Base-by-base conservation (phyloP, 257 asterid species). In the Cordia subcordata region DNA sequence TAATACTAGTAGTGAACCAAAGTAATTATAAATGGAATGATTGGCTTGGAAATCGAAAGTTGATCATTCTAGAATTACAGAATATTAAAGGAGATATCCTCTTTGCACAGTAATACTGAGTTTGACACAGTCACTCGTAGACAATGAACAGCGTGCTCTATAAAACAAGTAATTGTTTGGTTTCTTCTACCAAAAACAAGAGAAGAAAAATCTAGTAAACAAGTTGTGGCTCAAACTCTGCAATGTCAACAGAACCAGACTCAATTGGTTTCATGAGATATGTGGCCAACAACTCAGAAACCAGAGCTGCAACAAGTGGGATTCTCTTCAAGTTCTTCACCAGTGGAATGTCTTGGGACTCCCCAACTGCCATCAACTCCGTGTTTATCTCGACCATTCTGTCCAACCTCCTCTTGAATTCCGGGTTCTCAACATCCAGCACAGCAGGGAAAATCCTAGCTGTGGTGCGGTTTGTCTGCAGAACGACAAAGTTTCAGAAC, bases 361-460 rank as follows among this genome's bases (percentile, higher is more conserved):
- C 86, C 35, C 97, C 96, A 8, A 81, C 70, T 23, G 96, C 99
- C 20, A 80, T 56, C 23, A 93, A 44, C 52, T 81, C 66, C 66
- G 70, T 21, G 78, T 89, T 89, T 68, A 89, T 86, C 82, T 72
- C 92, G 64, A 77, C 99, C 97, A 93, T 93, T 53, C 93, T 62
- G 68, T 93, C 96, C 72, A 93, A 58, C 78, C 89, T 93, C 88
- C 83, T 82, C 88, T 93, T 89, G 84, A 93, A 93, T 57, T 86
- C 91, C 10, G 97, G 97, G 80, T 89, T 89, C 83, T 89, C 97
- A 35, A 89, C 97, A 11, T 89, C 92, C 8, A 76, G 88, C 20
- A 89, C 97, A n/a, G 97, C 97, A 0, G 95, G 97, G 92, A 89
- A 89, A 21, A 89, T 89, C 63, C 97, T 81, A 32, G 95, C 97